phyloP scores from a whole-genome alignment of 2,329 filamentous ascomycete species.

The Teratosphaeria destructans region DNA sequence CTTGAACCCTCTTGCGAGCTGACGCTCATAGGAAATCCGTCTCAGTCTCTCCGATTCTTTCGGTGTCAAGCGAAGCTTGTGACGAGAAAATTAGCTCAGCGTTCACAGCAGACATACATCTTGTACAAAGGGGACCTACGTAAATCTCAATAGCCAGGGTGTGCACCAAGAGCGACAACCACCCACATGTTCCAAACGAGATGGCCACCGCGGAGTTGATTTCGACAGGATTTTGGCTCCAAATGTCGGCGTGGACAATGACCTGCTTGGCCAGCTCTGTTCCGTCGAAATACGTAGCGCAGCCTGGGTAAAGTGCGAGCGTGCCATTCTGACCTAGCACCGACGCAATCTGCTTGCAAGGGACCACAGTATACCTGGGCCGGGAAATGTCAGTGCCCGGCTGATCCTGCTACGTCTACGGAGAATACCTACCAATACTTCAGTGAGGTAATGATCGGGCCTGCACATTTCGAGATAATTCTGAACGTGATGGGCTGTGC shows the following conservation, averaged over 20 bases:
- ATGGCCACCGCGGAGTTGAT: conserved; percentile 36
- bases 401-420: conserved; percentile 6
- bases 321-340: conserved; percentile 20
- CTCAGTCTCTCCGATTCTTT: conserved; percentile 44
- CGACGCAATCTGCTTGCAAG: conserved; percentile 42
- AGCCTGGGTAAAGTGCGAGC: conserved; percentile 36
- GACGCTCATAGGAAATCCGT: conserved; percentile 45
- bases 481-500: conserved; percentile 44
- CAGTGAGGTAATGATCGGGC: conserved; percentile 27
- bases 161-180: conserved; percentile 45
- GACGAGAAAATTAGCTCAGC: not conserved
- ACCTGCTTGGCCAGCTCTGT: conserved; percentile 3
- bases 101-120: not conserved
- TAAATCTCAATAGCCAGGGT: conserved; percentile 33
- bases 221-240: conserved; percentile 18
- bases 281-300: conserved; percentile 16
- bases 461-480: conserved; percentile 37
- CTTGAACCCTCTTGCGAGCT: conserved; percentile 44
- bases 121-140: conserved; percentile 21
- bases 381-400: not conserved
- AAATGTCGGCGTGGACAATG: conserved; percentile 29
- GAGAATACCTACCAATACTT: conserved; percentile 19
- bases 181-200: conserved; percentile 44
- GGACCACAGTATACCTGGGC: conserved; percentile 20
- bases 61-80: conserved; percentile 39